Percentiles rank a stretch among this genome's conserved stretches.
These are phyloP conservation scores for Amaranthus hypochondriacus DNA, from an alignment of 148 eudicot genomes.

Conservation along the genomic window DNA sequence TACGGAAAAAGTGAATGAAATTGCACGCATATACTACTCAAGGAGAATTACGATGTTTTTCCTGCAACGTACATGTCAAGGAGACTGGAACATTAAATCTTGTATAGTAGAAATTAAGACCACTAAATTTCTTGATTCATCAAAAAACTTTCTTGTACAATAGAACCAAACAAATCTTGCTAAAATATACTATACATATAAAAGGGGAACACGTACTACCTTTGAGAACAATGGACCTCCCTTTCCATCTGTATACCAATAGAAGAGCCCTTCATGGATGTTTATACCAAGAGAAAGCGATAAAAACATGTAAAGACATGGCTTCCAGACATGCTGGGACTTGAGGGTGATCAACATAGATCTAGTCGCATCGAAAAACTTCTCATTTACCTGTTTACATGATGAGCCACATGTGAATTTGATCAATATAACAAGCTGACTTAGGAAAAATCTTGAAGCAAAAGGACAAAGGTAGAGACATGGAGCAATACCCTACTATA, in stretches of 20 bases:
- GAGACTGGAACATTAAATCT: neutral
- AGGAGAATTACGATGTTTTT: neutral
- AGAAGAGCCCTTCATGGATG: slow-evolving; percentile 31
- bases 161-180: neutral
- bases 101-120: neutral
- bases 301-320: slow-evolving; percentile 29
- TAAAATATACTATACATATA: neutral
- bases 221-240: slow-evolving; percentile 31
- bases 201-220: slow-evolving; percentile 5
- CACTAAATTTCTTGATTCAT: neutral
- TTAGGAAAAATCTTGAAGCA: neutral
- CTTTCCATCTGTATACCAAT: slow-evolving; percentile 30
- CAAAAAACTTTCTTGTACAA: neutral
- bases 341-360: slow-evolving; percentile 25
- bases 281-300: slow-evolving; percentile 29
- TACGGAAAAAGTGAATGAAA: no score
- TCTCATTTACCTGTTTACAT: slow-evolving; percentile 19
- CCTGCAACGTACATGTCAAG: neutral
- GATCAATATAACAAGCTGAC: neutral
- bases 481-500: slow-evolving; percentile 20
- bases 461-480: neutral
- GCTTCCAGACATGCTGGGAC: slow-evolving; percentile 30
- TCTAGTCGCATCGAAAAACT: slow-evolving; percentile 26
- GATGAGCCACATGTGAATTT: neutral
- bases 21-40: no score